These are phyloP conservation scores for Corymbia calophylla DNA, from an alignment of 441 rosid genomes.

Conservation along the genomic window DNA sequence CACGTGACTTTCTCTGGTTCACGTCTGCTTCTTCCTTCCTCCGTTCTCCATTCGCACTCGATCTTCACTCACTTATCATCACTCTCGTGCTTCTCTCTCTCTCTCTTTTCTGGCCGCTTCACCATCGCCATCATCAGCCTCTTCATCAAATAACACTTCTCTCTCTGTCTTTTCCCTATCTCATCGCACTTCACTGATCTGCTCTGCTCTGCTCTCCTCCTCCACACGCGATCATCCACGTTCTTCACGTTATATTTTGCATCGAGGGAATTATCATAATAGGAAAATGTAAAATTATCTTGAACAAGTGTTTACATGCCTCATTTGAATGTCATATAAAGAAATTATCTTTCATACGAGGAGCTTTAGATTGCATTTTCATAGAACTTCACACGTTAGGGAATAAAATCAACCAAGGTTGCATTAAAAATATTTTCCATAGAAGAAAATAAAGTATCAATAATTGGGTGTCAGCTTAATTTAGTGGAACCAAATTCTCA, in stretches of 20 bases:
- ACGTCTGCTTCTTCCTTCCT: background rate
- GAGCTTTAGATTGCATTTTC: background rate
- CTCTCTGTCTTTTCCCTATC: background rate
- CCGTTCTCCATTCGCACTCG: background rate
- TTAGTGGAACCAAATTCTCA: background rate
- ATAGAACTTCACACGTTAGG: background rate
- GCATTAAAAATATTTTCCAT: background rate
- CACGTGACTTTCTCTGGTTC: background rate
- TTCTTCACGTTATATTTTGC: background rate
- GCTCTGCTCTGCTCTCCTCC: background rate
- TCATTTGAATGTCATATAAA: background rate
- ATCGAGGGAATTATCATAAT: background rate
- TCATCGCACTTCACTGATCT: background rate
- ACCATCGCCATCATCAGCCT: background rate
- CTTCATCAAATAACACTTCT: background rate
- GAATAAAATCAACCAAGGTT: background rate
- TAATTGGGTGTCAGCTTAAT: background rate
- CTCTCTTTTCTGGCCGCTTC: background rate
- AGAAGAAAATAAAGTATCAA: too few relatives aligned
- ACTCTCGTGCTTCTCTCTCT: background rate
- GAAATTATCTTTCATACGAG: background rate
- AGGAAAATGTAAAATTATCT: background rate
- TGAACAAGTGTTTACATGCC: background rate
- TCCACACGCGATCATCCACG: background rate
- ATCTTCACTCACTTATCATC: background rate